Evolutionary conservation across 257 asterid genomes (phyloP).

Genomic region (Nicotiana undulata): DNA sequence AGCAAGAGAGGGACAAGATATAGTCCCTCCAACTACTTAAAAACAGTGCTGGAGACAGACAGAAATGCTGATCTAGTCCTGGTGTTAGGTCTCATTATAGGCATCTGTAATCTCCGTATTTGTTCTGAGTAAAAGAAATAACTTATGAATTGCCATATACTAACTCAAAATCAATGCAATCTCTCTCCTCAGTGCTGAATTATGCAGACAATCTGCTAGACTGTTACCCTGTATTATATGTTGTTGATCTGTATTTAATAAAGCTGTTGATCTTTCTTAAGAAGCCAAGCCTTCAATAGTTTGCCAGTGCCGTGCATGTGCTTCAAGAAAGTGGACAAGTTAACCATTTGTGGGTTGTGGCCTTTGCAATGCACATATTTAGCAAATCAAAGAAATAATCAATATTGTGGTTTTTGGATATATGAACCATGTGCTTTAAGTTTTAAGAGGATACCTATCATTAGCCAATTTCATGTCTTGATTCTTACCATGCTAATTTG

Average conservation of each 20-base stretch:
- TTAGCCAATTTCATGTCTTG: not conserved
- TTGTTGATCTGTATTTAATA: not conserved
- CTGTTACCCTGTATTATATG: not conserved
- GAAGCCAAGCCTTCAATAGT: not conserved
- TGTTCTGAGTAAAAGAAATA: not conserved
- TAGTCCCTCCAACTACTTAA: not conserved
- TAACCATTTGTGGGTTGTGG: not conserved
- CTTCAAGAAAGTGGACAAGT: not conserved
- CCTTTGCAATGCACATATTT: not conserved
- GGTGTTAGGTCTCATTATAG: not conserved
- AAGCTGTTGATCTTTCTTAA: not conserved
- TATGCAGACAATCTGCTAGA: not conserved
- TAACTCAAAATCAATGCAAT: not conserved
- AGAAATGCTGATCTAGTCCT: not conserved
- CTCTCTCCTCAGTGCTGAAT: not conserved
- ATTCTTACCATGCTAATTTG: not conserved
- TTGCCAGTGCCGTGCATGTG: not conserved
- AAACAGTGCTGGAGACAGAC: not conserved
- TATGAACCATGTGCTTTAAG: not conserved
- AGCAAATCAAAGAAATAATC: not conserved
- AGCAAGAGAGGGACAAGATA: not conserved
- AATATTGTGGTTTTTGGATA: not conserved
- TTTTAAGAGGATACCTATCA: not conserved
- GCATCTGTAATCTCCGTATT: not conserved
- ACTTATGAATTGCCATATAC: not conserved